These are phyloP conservation scores for Euphorbia neoarborescens DNA, from an alignment of 441 rosid species.

Conservation along the genomic window DNA sequence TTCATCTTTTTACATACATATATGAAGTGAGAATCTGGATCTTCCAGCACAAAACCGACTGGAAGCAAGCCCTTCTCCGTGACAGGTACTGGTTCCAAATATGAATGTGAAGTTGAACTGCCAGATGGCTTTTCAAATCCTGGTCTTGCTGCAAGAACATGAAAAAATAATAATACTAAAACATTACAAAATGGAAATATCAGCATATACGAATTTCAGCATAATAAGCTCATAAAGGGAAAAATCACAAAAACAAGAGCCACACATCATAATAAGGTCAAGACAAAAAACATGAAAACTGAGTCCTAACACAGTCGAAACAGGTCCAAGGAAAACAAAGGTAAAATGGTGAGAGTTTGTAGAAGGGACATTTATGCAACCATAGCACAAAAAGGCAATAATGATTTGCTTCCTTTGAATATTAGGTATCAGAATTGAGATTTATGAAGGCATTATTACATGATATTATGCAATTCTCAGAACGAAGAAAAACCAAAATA, in stretches of 20 bases:
- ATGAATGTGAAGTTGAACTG: constrained; percentile 38
- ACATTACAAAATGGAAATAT: background rate
- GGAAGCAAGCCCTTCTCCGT: constrained; percentile 58
- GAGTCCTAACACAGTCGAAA: background rate
- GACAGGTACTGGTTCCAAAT: constrained; percentile 54
- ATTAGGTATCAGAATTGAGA: background rate
- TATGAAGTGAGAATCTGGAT: constrained; percentile 83
- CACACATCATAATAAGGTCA: background rate
- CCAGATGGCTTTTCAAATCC: constrained; percentile 47
- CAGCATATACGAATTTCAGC: background rate
- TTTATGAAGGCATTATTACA: background rate
- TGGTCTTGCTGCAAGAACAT: constrained; percentile 60
- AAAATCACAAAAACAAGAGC: background rate
- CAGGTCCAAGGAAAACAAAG: background rate
- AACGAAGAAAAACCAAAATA: background rate
- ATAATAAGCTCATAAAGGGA: background rate
- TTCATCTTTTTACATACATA: constrained; percentile 59
- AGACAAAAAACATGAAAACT: background rate
- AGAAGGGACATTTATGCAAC: background rate
- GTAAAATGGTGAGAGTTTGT: background rate
- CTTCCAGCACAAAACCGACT: constrained; percentile 57
- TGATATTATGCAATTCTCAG: background rate
- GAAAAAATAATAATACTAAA: constrained; percentile 2
- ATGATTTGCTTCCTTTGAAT: background rate
- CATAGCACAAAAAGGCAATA: background rate